Percentiles rank a stretch among this genome's conserved stretches.
Conservation (phyloP, 768 basidiomycete species). For the Kondoa subrosea region DNA sequence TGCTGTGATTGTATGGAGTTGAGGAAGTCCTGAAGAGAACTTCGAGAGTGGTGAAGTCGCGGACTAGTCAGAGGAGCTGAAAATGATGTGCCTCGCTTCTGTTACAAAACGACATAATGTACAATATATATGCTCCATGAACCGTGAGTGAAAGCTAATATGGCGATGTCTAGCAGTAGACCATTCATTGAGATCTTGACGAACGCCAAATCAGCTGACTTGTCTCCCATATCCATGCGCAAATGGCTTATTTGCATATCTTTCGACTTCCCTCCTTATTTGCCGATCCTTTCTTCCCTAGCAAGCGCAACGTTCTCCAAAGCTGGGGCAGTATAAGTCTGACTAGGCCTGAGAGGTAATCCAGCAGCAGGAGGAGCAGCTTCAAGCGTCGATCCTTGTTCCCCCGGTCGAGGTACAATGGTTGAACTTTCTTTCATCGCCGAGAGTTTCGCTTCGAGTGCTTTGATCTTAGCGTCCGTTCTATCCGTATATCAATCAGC, state of each 20-base stretch:
- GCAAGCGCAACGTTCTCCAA: not conserved
- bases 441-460: conserved; percentile 85
- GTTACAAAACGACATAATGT: no score
- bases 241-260: not conserved
- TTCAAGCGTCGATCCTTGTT: not conserved
- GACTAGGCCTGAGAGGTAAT: not conserved
- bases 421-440: conserved; percentile 37
- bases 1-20: no score
- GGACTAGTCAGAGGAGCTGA: not conserved
- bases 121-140: no score
- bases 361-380: not conserved
- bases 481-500: conserved; percentile 34
- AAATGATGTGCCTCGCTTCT: no score
- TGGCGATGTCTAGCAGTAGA: no score
- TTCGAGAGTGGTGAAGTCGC: no score
- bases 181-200: no score
- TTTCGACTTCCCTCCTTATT: not conserved
- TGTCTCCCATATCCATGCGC: no score
- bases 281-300: not conserved
- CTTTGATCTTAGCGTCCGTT: conserved; percentile 74
- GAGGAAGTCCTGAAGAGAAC: no score
- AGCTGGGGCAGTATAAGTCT: not conserved
- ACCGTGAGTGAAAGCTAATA: no score
- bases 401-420: not conserved
- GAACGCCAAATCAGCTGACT: no score